Conservation (phyloP, 441 rosid species). For the Adansonia grandidieri region DNA sequence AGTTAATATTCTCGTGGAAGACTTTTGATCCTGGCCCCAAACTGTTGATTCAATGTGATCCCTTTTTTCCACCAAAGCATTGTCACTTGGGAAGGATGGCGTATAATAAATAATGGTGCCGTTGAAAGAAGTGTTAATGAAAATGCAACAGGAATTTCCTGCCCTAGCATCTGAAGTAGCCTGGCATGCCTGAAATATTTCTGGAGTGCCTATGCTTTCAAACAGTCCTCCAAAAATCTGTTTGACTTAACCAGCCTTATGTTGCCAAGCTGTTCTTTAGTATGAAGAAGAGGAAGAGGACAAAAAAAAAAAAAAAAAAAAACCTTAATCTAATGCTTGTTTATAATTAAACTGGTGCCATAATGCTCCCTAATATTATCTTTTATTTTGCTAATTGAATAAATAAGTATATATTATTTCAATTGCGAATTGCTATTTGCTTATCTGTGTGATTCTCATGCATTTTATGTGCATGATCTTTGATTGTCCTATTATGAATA, state of each 20-base stretch:
- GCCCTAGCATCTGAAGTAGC: background rate
- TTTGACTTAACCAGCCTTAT: too few species aligned
- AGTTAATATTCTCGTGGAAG: background rate
- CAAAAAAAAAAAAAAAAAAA: too few species aligned
- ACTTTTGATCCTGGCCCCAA: background rate
- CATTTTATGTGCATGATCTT: background rate
- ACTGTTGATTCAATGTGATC: background rate
- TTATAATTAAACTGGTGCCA: background rate
- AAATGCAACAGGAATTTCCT: slow-evolving; percentile 1
- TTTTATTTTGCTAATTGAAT: background rate
- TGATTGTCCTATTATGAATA: background rate
- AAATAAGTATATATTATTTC: background rate
- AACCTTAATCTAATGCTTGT: background rate
- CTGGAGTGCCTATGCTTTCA: too few species aligned
- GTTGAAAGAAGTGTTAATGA: slow-evolving; percentile 7
- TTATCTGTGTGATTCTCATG: background rate
- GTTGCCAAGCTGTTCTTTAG: background rate
- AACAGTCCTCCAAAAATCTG: too few species aligned
- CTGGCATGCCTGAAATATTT: background rate
- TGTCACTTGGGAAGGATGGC: background rate
- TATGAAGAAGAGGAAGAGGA: background rate
- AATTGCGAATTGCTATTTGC: too few species aligned
- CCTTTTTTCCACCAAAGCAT: background rate
- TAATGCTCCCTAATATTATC: background rate
- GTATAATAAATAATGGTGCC: background rate